Conservation (phyloP, 306 rosid species). For the Chamaecrista fasciculata region DNA sequence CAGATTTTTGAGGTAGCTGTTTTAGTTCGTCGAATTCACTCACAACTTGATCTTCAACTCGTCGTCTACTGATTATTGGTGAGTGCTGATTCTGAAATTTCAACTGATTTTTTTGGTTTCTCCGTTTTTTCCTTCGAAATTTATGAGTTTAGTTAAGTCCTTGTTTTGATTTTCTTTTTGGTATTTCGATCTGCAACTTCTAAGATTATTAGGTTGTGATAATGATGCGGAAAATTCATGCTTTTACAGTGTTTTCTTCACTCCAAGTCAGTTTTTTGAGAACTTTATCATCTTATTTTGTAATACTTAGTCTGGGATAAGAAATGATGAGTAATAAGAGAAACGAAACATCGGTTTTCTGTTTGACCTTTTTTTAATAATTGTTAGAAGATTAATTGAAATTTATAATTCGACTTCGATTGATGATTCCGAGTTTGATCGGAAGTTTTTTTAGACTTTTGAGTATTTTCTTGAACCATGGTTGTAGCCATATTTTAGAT, state of each 20-base stretch:
- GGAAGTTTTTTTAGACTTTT: background rate
- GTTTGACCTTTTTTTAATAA: background rate
- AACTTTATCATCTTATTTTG: background rate
- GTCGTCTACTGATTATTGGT: conserved; percentile 39
- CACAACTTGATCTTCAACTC: conserved; percentile 35
- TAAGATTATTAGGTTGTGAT: background rate
- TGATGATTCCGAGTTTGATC: conserved; percentile 1
- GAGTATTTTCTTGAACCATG: background rate
- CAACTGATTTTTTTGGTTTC: background rate
- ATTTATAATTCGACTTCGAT: background rate
- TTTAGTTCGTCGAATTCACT: conserved; percentile 26
- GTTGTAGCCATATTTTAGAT: background rate
- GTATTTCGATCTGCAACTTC: background rate
- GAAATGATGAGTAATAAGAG: background rate
- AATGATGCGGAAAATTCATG: background rate
- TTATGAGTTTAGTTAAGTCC: background rate
- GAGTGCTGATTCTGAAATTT: conserved; percentile 24
- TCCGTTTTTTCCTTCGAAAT: background rate
- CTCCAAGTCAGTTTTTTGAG: background rate
- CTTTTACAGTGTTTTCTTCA: background rate
- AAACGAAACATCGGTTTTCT: no score
- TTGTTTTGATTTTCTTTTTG: background rate
- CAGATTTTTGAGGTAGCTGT: conserved; percentile 25
- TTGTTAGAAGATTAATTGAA: background rate
- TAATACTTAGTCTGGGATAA: background rate